Conservation (phyloP, 2,329 filamentous ascomycete species). For the Sclerotinia glacialis region DNA sequence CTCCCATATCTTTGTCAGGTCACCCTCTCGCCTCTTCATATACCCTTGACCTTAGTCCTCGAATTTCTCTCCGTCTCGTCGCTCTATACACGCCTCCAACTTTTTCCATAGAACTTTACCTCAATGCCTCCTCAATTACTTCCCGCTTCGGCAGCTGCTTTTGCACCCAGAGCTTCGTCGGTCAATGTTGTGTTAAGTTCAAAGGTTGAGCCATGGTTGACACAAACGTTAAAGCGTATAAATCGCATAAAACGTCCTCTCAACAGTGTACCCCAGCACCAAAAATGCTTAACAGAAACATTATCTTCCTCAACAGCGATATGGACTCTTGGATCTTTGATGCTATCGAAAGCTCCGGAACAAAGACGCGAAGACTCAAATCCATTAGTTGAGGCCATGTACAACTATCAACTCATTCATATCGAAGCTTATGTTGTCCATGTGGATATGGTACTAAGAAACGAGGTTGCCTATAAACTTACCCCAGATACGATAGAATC, state of each 20-base stretch:
- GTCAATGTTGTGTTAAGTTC: constrained; percentile 92
- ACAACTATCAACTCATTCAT: constrained; percentile 90
- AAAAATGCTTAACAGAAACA: constrained; percentile 90
- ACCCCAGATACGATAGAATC: constrained; percentile 91
- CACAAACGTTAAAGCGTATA: constrained; percentile 92
- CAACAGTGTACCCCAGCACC: constrained; percentile 95
- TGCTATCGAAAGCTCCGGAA: constrained; percentile 87
- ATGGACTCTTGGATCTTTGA: constrained; percentile 90
- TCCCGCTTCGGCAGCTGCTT: constrained; percentile 92
- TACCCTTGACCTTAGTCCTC: constrained; percentile 27
- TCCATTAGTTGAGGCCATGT: constrained; percentile 79
- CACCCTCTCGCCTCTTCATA: constrained; percentile 26
- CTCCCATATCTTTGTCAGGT: constrained; percentile 16
- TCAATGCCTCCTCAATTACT: constrained; percentile 88
- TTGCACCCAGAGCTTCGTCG: constrained; percentile 83
- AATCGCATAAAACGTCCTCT: constrained; percentile 95
- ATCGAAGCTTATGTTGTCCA: constrained; percentile 97
- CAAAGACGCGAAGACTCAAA: constrained; percentile 80
- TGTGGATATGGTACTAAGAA: constrained; percentile 96
- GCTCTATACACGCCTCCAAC: constrained; percentile 20
- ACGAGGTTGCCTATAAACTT: constrained; percentile 97
- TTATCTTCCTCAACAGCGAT: constrained; percentile 86
- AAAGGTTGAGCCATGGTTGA: constrained; percentile 95
- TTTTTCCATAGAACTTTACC: constrained; percentile 17
- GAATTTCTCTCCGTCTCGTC: constrained; percentile 24